These are phyloP conservation scores for Blastocystis sp. DNA, from an alignment of 352 stramenopile species.

Conservation along the genomic window DNA sequence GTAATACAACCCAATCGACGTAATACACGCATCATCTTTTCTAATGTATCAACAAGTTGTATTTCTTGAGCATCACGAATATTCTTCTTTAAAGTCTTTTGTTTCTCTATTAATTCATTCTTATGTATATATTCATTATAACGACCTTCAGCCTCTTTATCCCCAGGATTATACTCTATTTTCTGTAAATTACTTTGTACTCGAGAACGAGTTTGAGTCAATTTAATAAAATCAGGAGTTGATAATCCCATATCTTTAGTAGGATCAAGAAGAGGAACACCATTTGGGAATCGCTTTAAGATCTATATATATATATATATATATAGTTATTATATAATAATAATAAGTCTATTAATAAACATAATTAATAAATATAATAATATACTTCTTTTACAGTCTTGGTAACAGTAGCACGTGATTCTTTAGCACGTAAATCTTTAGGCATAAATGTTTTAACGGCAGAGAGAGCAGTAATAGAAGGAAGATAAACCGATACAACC, in stretches of 20 bases:
- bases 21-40: constrained; percentile 80
- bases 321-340: too few relatives aligned
- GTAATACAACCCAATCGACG: constrained; percentile 82
- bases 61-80: constrained; percentile 11
- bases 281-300: constrained; percentile 49
- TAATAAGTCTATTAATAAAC: too few relatives aligned
- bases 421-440: constrained; percentile 44
- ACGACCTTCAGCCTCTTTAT: constrained; percentile 46
- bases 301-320: too few relatives aligned
- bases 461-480: constrained; percentile 50
- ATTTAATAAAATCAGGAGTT: constrained; percentile 15
- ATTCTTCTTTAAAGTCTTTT: constrained; percentile 82
- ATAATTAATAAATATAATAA: too few relatives aligned
- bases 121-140: constrained; percentile 70
- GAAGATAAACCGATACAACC: constrained; percentile 50
- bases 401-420: constrained; percentile 48
- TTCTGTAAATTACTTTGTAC: neutral
- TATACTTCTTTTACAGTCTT: constrained; percentile 52
- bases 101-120: constrained; percentile 72
- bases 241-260: constrained; percentile 38
- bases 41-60: constrained; percentile 51
- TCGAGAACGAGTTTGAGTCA: neutral
- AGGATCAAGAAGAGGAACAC: constrained; percentile 40
- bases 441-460: constrained; percentile 53
- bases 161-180: neutral